Evolutionary conservation across 331 rosid genomes (phyloP).

Genomic region (Malus hybrid): DNA sequence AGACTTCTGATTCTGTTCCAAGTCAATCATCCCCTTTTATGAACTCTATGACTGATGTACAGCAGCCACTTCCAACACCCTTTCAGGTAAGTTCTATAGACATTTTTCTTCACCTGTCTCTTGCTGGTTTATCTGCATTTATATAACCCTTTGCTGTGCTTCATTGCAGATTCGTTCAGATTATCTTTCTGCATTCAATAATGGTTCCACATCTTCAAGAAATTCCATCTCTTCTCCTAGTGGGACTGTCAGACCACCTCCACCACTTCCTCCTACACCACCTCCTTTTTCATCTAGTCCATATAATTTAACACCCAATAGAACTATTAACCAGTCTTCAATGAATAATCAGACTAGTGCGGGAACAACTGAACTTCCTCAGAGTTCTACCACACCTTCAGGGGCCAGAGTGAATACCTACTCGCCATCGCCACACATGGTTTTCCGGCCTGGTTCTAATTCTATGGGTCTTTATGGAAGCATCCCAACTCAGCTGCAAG

Average conservation of each 20-base stretch:
- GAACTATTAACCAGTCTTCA: slow-evolving; percentile 47
- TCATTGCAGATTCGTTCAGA: slow-evolving; percentile 62
- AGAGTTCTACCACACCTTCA: slow-evolving; percentile 33
- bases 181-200: slow-evolving; percentile 53
- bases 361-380: slow-evolving; percentile 52
- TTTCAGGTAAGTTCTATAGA: slow-evolving; percentile 49
- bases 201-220: slow-evolving; percentile 48
- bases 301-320: slow-evolving; percentile 49
- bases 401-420: slow-evolving; percentile 56
- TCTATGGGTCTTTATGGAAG: slow-evolving; percentile 47
- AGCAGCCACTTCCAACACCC: slow-evolving; percentile 35
- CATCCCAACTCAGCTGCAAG: slow-evolving; percentile 56
- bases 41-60: slow-evolving; percentile 53
- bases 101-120: not conserved
- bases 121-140: not conserved
- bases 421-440: slow-evolving; percentile 46
- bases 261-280: slow-evolving; percentile 97
- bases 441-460: slow-evolving; percentile 58
- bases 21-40: slow-evolving; percentile 52
- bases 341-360: slow-evolving; percentile 43
- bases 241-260: slow-evolving; percentile 69
- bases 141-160: not conserved
- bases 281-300: slow-evolving; percentile 78
- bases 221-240: slow-evolving; percentile 56
- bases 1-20: slow-evolving; percentile 49